Evolutionary conservation across 2,329 filamentous ascomycete genomes (phyloP).

Genomic region (Colletotrichum sp.): DNA sequence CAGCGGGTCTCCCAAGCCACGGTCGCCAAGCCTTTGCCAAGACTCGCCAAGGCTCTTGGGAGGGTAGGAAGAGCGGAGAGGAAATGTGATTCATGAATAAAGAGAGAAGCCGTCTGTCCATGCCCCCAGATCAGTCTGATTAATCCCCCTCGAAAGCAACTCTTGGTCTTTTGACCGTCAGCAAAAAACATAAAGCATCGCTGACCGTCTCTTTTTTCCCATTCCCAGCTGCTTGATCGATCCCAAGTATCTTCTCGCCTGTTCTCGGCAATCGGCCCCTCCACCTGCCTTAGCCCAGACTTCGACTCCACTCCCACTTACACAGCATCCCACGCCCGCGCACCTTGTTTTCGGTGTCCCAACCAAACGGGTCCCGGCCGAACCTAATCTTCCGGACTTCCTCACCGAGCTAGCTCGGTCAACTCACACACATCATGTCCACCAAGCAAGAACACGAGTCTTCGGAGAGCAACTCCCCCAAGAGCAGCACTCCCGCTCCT

Average conservation of each 20-base stretch:
- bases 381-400: neutral
- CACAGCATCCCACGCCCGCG: neutral
- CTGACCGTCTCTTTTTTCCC: slow-evolving; percentile 2
- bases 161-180: neutral
- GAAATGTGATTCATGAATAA: slow-evolving; percentile 22
- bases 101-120: slow-evolving; percentile 15
- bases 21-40: slow-evolving; percentile 20
- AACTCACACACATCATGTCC: slow-evolving; percentile 21
- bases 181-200: slow-evolving; percentile 21
- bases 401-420: slow-evolving; percentile 7
- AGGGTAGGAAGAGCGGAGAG: slow-evolving; percentile 21
- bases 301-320: slow-evolving; percentile 13
- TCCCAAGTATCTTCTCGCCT: slow-evolving; percentile 1
- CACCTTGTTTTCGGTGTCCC: neutral
- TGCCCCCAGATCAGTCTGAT: slow-evolving; percentile 6
- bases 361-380: neutral
- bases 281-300: neutral
- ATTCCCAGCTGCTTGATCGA: neutral
- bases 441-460: slow-evolving; percentile 30
- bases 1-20: slow-evolving; percentile 1
- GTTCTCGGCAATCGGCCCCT: slow-evolving; percentile 11
- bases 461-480: slow-evolving; percentile 50
- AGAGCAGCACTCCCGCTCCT: slow-evolving; percentile 57
- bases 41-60: slow-evolving; percentile 16
- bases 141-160: neutral